A percentile compares a stretch with the other conserved stretches of the same genome.
These are phyloP conservation scores for Mycosphaerella sp. DNA, from an alignment of 2,329 filamentous ascomycete genomes.

Conservation along the genomic window DNA sequence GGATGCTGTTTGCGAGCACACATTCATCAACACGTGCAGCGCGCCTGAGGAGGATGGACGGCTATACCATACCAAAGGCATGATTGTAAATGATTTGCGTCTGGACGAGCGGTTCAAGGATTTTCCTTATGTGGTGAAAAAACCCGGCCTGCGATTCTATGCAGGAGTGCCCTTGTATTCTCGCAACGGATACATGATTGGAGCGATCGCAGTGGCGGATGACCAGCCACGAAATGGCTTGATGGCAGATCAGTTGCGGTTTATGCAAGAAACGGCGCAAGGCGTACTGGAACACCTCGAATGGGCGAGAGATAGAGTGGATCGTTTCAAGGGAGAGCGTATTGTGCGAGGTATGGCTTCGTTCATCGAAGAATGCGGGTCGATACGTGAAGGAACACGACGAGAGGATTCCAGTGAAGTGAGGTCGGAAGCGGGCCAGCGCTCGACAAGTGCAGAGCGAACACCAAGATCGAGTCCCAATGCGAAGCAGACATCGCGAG, in stretches of 20 bases:
- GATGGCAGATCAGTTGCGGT: constrained; percentile 44
- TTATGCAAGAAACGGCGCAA: constrained; percentile 51
- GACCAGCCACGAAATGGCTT: constrained; percentile 50
- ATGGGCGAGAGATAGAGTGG: constrained; percentile 48
- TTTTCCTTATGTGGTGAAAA: constrained; percentile 25
- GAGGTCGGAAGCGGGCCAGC: background rate
- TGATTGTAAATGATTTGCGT: constrained; percentile 27
- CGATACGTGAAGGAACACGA: constrained; percentile 3
- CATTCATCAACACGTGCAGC: constrained; percentile 16
- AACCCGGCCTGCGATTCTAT: constrained; percentile 41
- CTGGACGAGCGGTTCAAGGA: constrained; percentile 32
- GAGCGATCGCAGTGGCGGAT: constrained; percentile 55
- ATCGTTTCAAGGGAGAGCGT: constrained; percentile 47
- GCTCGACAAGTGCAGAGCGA: background rate
- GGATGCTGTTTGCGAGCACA: constrained; percentile 33
- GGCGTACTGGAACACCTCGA: constrained; percentile 58
- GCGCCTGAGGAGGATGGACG: constrained; percentile 17
- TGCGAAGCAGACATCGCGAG: constrained; percentile 1
- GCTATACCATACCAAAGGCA: constrained; percentile 15
- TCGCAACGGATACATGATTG: constrained; percentile 51
- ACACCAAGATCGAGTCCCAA: background rate
- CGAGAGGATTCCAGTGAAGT: background rate
- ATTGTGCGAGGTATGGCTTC: constrained; percentile 50
- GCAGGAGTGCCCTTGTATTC: constrained; percentile 57
- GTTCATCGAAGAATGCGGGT: constrained; percentile 33